A percentile compares a stretch with the other conserved stretches of the same genome.
Evolutionary conservation across 371 early-diverging fungal species (phyloP).

Genomic region (Coemansia sp.): DNA sequence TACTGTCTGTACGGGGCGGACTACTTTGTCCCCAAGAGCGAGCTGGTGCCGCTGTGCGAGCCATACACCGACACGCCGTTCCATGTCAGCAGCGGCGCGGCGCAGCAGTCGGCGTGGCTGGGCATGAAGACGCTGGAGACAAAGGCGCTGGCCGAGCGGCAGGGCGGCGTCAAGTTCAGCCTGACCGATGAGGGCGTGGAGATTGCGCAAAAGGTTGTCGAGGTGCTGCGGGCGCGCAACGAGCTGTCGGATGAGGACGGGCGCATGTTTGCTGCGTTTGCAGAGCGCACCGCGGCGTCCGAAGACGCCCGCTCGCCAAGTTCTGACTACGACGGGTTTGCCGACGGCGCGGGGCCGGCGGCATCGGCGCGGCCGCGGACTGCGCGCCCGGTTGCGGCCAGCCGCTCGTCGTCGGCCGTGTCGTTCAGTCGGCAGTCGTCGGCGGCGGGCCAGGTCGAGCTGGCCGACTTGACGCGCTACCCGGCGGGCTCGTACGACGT

Average conservation of each 20-base stretch:
- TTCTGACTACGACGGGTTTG: background rate
- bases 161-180: constrained; percentile 60
- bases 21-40: constrained; percentile 42
- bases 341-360: background rate
- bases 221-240: constrained; percentile 40
- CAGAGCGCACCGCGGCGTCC: background rate
- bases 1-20: constrained; percentile 41
- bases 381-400: background rate
- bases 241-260: constrained; percentile 35
- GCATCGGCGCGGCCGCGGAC: background rate
- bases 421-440: constrained; percentile 40
- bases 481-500: constrained; percentile 57
- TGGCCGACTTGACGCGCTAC: constrained; percentile 22
- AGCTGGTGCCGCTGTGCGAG: constrained; percentile 57
- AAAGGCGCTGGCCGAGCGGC: constrained; percentile 67
- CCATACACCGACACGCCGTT: constrained; percentile 66
- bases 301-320: background rate
- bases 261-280: constrained; percentile 19
- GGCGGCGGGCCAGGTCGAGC: constrained; percentile 16
- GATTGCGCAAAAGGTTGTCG: constrained; percentile 59
- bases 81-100: constrained; percentile 49
- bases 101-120: constrained; percentile 75
- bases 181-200: constrained; percentile 73
- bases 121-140: constrained; percentile 69
- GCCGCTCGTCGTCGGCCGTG: constrained; percentile 7